Evolutionary conservation across 2,329 filamentous ascomycete species (phyloP), one percentile per base, ranked within the genome.

Genomic region (Colletotrichum tamarilloi): DNA sequence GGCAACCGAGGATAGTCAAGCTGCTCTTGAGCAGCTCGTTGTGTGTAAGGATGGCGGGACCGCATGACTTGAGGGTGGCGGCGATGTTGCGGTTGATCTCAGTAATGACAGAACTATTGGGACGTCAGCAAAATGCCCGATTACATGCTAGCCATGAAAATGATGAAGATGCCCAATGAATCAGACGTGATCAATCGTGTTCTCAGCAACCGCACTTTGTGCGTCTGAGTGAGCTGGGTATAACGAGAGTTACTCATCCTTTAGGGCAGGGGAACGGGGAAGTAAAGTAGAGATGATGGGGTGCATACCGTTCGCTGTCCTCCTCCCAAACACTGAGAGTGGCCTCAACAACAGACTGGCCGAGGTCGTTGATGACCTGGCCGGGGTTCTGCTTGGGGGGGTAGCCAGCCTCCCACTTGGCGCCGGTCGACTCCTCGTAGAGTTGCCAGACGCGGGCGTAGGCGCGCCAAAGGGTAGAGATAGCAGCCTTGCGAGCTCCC

Each of bases 201-300:
- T 97, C 92, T 92, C 94, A 95, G 93, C 95, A 97, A 92, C 86
- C 91, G 91, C 93, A 91, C 85, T 86, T 89, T 86, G 86, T 90
- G 94, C 92, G 92, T 98, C 93, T 94, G 94, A 98, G 95, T 98
- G 96, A 98, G 95, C 95, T 98, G 95, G 95, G 96, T 96, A 90
- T 96, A 95, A 95, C 94, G 94, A 92, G 91, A 87, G 84, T 87
- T 90, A 88, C 85, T 98, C 95, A 98, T 98, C 95, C 95, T 92
- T 80, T 85, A 81, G 82, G 80, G 73, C 68, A 68, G 55, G 42
- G 42, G 42, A 19, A n/a, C 53, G 68, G 72, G 75, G 69, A 70
- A 68, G 65, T 73, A 11, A 28, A 68, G 64, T 42, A 24, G 3
- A 67, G 19, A 46, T 22, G 32, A 57, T 30, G 14, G 76, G 28